A percentile compares a stretch with the other conserved stretches of the same genome.
Evolutionary conservation across 169 alveolate genomes (phyloP).

Genomic region (Plasmodium chabaudi): DNA sequence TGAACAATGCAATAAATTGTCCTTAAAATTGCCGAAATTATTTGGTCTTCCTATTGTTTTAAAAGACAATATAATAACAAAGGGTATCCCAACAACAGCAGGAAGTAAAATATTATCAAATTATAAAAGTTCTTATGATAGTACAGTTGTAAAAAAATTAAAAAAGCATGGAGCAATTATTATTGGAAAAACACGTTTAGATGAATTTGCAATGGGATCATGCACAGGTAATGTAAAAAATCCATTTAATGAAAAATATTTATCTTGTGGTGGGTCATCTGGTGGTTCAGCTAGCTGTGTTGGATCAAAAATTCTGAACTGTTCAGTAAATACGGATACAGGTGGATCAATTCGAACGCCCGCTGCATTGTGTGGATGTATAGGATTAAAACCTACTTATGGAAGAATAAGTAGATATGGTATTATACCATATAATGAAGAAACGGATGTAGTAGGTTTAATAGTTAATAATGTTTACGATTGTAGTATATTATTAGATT

Average conservation of each 20-base stretch:
- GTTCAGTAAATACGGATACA: constrained; percentile 84
- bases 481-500: constrained; percentile 61
- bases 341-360: constrained; percentile 85
- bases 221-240: constrained; percentile 74
- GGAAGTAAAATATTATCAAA: constrained; percentile 73
- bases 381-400: constrained; percentile 83
- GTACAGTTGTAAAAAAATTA: constrained; percentile 79
- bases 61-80: constrained; percentile 55
- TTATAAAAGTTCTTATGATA: constrained; percentile 77
- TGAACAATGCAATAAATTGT: constrained; percentile 12
- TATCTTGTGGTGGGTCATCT: constrained; percentile 85
- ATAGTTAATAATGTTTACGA: constrained; percentile 58
- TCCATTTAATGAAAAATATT: constrained; percentile 65
- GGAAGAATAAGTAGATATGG: constrained; percentile 74
- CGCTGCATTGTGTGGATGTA: constrained; percentile 79
- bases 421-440: constrained; percentile 69
- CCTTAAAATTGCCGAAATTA: constrained; percentile 31
- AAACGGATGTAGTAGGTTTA: constrained; percentile 69
- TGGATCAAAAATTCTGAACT: constrained; percentile 77
- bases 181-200: constrained; percentile 81
- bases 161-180: constrained; percentile 77
- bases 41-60: constrained; percentile 55
- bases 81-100: constrained; percentile 41
- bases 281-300: constrained; percentile 86
- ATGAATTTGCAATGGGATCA: constrained; percentile 85